A percentile compares a stretch with the other conserved stretches of the same genome.
Evolutionary conservation across 345 rosid genomes (phyloP).

Genomic region (Aegle marmelos): DNA sequence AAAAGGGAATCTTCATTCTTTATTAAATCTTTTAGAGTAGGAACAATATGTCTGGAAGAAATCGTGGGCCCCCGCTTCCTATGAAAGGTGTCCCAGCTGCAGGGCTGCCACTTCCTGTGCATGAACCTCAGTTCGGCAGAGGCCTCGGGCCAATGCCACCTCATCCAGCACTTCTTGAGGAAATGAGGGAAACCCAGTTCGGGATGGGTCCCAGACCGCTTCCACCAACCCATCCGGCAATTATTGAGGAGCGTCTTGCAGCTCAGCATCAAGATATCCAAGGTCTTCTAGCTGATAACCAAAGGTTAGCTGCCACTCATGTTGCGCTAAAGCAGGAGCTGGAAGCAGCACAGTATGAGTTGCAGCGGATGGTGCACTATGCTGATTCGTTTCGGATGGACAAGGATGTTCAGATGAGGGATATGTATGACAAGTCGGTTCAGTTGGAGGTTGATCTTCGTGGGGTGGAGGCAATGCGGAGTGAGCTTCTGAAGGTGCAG

Average conservation of each 20-base stretch:
- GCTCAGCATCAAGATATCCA: constrained; percentile 90
- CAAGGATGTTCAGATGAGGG: constrained; percentile 83
- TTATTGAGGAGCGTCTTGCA: constrained; percentile 72
- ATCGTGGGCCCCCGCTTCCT: constrained; percentile 43
- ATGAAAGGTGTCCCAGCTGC: constrained; percentile 43
- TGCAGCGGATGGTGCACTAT: constrained; percentile 61
- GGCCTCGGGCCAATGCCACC: constrained; percentile 54
- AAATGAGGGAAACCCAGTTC: constrained; percentile 56
- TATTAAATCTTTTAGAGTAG: background rate
- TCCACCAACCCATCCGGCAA: constrained; percentile 63
- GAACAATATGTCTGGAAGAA: constrained; percentile 46
- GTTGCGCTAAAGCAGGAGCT: constrained; percentile 93
- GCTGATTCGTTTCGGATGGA: constrained; percentile 65
- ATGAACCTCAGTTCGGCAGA: constrained; percentile 52
- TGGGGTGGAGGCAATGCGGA: constrained; percentile 58
- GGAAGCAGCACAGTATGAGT: constrained; percentile 78
- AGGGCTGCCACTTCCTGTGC: constrained; percentile 49
- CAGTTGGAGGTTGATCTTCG: constrained; percentile 66
- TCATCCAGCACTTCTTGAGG: constrained; percentile 57
- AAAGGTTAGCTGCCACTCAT: constrained; percentile 82
- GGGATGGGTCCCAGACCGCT: constrained; percentile 56
- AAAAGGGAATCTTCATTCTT: background rate
- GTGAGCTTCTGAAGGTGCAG: constrained; percentile 60
- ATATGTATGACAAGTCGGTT: constrained; percentile 74
- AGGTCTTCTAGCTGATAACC: constrained; percentile 81